These are phyloP conservation scores for Isabelozyma gotoi DNA, from an alignment of 805 yeast species.

Conservation along the genomic window DNA sequence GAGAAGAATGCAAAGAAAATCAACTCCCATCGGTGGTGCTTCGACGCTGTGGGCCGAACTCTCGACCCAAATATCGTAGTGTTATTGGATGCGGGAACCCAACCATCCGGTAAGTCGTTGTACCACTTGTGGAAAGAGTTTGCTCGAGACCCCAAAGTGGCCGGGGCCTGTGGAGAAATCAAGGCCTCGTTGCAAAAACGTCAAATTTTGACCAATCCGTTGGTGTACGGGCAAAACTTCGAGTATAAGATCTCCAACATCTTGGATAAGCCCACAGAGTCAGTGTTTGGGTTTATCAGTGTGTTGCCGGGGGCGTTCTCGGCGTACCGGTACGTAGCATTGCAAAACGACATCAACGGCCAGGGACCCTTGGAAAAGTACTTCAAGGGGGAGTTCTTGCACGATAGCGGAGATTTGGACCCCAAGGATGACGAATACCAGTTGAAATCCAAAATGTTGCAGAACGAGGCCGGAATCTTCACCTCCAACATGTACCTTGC, in stretches of 20 bases:
- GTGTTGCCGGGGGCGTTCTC: constrained; percentile 72
- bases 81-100: constrained; percentile 64
- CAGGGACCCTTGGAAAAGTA: constrained; percentile 63
- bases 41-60: constrained; percentile 60
- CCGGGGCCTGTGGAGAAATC: constrained; percentile 75
- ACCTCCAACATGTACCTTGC: constrained; percentile 70
- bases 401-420: constrained; percentile 55
- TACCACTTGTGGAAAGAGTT: constrained; percentile 64
- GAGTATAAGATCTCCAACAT: constrained; percentile 68
- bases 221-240: constrained; percentile 65
- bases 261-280: constrained; percentile 65
- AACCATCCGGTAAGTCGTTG: constrained; percentile 56
- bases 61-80: constrained; percentile 58
- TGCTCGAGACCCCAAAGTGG: constrained; percentile 55
- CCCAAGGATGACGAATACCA: constrained; percentile 54
- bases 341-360: constrained; percentile 54
- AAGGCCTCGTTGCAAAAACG: constrained; percentile 53
- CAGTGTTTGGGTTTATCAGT: constrained; percentile 62
- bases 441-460: constrained; percentile 32
- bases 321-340: constrained; percentile 60
- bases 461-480: constrained; percentile 54
- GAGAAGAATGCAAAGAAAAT: constrained; percentile 64
- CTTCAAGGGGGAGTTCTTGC: constrained; percentile 64
- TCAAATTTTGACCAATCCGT: constrained; percentile 54
- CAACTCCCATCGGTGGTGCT: constrained; percentile 69